phyloP scores from a whole-genome alignment of 108 stramenopile species.

The Licmophora abbreviata region DNA sequence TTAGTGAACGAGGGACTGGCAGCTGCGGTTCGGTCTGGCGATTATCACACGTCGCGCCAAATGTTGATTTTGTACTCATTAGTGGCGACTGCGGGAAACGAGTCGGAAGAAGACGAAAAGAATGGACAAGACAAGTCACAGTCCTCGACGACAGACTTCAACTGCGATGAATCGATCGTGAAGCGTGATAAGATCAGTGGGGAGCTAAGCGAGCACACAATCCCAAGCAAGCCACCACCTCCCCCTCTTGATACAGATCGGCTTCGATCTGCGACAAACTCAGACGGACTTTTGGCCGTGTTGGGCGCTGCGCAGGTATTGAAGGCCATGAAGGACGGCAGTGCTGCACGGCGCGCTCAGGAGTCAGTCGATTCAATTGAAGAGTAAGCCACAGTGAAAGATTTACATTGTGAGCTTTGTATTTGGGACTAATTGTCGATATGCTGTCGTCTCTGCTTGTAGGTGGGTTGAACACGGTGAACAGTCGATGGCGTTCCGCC shows the following conservation, averaged over 20 bases:
- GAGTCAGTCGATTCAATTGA: conserved; percentile 73
- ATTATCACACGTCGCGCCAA: conserved; percentile 80
- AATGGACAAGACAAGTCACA: neutral
- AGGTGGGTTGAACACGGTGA: conserved; percentile 80
- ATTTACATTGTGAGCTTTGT: neutral
- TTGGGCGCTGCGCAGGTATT: conserved; percentile 80
- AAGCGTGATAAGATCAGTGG: neutral
- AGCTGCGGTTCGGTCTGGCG: conserved; percentile 66
- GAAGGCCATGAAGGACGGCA: conserved; percentile 76
- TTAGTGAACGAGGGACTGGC: conserved; percentile 84
- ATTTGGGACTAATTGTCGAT: neutral
- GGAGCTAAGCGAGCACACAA: conserved; percentile 17
- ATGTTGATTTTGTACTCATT: conserved; percentile 77
- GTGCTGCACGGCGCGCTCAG: conserved; percentile 54
- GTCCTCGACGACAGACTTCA: neutral
- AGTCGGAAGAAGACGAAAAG: conserved; percentile 2
- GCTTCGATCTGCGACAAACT: conserved; percentile 78
- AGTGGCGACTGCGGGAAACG: conserved; percentile 58
- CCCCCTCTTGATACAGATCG: conserved; percentile 89
- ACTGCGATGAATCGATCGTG: conserved; percentile 7
- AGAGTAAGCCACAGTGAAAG: conserved; percentile 42
- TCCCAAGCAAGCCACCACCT: conserved; percentile 59
- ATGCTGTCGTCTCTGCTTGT: conserved; percentile 5
- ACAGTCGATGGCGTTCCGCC: conserved; percentile 82
- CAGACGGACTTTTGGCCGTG: conserved; percentile 79